Base-by-base conservation (phyloP, 2,329 filamentous ascomycete genomes). In the Aspergillus brasiliensis region DNA sequence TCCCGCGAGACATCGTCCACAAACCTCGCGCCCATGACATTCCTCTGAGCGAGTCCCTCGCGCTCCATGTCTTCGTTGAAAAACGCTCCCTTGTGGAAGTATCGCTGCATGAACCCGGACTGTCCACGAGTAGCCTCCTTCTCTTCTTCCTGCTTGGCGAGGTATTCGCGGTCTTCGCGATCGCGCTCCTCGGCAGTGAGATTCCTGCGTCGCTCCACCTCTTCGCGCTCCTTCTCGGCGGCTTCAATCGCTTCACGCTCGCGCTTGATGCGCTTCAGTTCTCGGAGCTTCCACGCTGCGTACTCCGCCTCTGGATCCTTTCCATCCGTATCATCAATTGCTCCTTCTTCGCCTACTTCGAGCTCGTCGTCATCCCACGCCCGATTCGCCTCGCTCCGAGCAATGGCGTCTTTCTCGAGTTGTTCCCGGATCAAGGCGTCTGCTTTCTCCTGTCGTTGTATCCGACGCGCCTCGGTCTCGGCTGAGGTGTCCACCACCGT, bases 51-150 rank as follows among this genome's bases (percentile, higher is more conserved):
- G 48, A 97, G 81, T 0, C 91, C 91, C 63, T 91, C 87, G 15
- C 86, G 87, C 67, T 88, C 86, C 54, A 88, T 84, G 68, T 96
- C 91, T 55, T 93, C 91, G 66, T 90, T 90, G 81, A 91, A 98
- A 80, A 98, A 99, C 15, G 95, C 95, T 51, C 95, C 95, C 79
- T 93, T 94, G 82, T 99, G 95, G 77, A 91, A 93, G 80, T 98
- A 99, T 73, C 93, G 92, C 73, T 97, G 93, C 90, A 98, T 91
- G 75, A 88, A 97, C 2, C 85, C 85, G 83, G 95, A 91, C 77
- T 94, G 90, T 56, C 92, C 92, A 62, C 89, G 88, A 53, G 82
- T 77, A 62, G 90, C 87, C 69, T 91, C 91, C 23, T 82, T 80
- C 64, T 96, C 92, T 63, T 90, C 90, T 67, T 89, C 87, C 77